Evolutionary conservation across 2,329 filamentous ascomycete species (phyloP), one percentile per base, ranked within the genome.

Genomic region (Sordariomycetes sp.): DNA sequence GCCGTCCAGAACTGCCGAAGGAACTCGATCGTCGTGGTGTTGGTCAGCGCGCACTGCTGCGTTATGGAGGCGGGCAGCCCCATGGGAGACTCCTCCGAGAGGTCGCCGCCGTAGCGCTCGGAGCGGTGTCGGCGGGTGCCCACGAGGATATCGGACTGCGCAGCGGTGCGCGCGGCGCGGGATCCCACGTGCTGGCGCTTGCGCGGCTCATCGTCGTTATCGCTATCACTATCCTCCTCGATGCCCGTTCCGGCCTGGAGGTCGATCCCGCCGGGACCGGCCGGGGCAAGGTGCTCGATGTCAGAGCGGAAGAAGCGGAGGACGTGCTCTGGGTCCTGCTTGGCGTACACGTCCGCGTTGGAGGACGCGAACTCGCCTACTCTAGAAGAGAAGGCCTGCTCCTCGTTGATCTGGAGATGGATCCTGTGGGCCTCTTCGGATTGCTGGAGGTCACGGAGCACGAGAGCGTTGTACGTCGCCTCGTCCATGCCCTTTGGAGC

Each of bases 1-100:
- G 92, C 85, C 37, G 83, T 81, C 93, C 93, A 99, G 75, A 99
- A 99, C 70, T 97, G 95, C 65, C 93, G 89, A n/a, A 99, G 76
- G 66, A 97, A 99, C 68, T 99, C 94, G 43, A 89, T 87, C 0
- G 90, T 95, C 0, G 94, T 99, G 57, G 92, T 92, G 69, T 97
- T 91, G 0, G 93, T 96, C 58, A 84, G 71, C 48, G 72, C 74
- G 63, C 82, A 85, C 58, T 81, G 81, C 51, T 85, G 77, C 3
- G 81, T 75, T 22, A 88, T 74, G 1, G 80, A 76, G 1, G 74
- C 66, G 3, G 86, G 75, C 3, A 75, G 65, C 25, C 78, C 76
- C 83, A 78, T 88, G 63, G 72, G 79, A 56, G 69, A 78, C 64
- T 65, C 76, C 14, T 59, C 59, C 65, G 72, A 74, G 65, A 75